Base-by-base conservation (phyloP, 139 green algal genomes). In the Closterium sp. region DNA sequence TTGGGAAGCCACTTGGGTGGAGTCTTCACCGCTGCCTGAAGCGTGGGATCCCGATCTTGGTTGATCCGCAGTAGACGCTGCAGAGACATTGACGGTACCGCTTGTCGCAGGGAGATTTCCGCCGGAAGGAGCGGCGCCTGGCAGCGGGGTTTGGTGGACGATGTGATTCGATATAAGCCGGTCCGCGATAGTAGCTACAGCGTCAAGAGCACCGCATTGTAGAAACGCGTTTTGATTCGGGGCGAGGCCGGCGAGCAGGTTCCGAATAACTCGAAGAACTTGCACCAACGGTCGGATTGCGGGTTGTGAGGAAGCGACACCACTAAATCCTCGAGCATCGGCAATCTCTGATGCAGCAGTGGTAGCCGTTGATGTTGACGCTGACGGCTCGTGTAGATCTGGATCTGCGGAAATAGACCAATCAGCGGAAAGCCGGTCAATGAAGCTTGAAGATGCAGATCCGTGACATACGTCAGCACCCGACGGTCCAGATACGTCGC, bases 211-310 rank as follows among this genome's bases (percentile, higher is more conserved):
- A 90, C 86, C 86, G 86, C 89, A 92, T 29, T 70, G n/a, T 30
- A 92, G 85, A 50, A 92, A 92, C n/a, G 89, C 73, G 29, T 92
- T 19, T 90, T 92, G 89, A 89, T 92, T 92, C 34, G 86, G 5
- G 32, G 89, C 79, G n/a, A 92, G 28, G 29, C 84, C 84, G 9
- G 89, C 89, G 86, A 42, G 70, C 32, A 92, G 45, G 85, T 92
- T 92, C 28, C 89, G 89, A 28, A 92, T 30, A 30, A 92, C 31
- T n/a, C 89, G 89, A 42, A 92, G 89, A 10, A 92, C 34, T 28
- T 88, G 10, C 70, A 92, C 32, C 34, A 92, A 28, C 30, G 88
- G 70, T 79, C 62, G 62, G 62, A 79, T 79, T 79, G 62, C 62
- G 17, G 62, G 62, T 79, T 22, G 17, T 79, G 17, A 13, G 17